phyloP scores from a whole-genome alignment of 306 rosid genomes.

The Leucaena leucocephala region DNA sequence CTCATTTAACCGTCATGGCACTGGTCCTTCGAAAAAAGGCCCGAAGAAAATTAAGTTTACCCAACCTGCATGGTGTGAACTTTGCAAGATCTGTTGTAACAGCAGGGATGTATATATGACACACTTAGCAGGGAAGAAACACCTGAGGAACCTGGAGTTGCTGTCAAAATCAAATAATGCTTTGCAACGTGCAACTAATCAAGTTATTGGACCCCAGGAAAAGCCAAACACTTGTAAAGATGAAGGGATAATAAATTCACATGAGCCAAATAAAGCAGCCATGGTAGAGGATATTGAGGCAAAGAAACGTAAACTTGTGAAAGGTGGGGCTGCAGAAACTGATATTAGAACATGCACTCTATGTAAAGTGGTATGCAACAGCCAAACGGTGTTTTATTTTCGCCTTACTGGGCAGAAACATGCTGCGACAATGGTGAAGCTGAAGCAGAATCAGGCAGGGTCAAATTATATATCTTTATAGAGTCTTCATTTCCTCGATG shows the following conservation, averaged over 20 bases:
- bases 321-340: slow-evolving; percentile 47
- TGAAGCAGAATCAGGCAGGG: slow-evolving; percentile 15
- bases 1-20: slow-evolving; percentile 43
- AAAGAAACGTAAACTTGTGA: slow-evolving; percentile 59
- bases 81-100: slow-evolving; percentile 68
- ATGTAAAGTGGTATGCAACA: slow-evolving; percentile 80
- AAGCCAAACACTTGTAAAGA: background rate
- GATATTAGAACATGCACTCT: slow-evolving; percentile 50
- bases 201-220: background rate
- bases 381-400: slow-evolving; percentile 47
- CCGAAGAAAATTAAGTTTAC: slow-evolving; percentile 52
- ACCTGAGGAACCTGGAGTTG: slow-evolving; percentile 56
- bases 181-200: background rate
- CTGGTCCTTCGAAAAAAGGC: slow-evolving; percentile 42
- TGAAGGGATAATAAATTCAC: background rate
- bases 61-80: slow-evolving; percentile 69
- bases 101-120: slow-evolving; percentile 56
- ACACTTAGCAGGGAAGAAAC: slow-evolving; percentile 73
- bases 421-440: slow-evolving; percentile 24
- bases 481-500: too few relatives aligned
- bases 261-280: background rate
- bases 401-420: slow-evolving; percentile 76
- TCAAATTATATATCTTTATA: background rate
- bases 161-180: slow-evolving; percentile 34
- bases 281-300: slow-evolving; percentile 45